A percentile compares a stretch with the other conserved stretches of the same genome.
phyloP scores from a whole-genome alignment of 352 stramenopile species.

The Globisporangium viniferum region DNA sequence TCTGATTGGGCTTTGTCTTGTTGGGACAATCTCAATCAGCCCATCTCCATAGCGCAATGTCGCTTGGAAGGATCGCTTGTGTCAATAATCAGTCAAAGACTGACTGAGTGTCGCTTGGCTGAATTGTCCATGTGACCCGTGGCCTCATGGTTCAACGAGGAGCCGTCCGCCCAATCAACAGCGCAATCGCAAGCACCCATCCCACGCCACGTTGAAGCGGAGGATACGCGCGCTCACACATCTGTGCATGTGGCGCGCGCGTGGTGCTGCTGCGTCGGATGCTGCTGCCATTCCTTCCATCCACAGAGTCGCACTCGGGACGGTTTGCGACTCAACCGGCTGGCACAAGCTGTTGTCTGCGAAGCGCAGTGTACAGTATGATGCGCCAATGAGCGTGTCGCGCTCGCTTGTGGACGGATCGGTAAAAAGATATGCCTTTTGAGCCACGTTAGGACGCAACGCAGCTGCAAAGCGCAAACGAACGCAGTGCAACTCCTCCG shows the following conservation, averaged over 20 bases:
- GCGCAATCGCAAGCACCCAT: not conserved
- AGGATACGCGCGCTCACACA: not conserved
- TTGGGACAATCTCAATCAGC: not conserved
- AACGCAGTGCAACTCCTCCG: not conserved
- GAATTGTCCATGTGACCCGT: not conserved
- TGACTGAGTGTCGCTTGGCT: too few relatives aligned
- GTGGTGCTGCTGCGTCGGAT: not conserved
- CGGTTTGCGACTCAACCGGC: too few relatives aligned
- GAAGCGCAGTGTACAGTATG: not conserved
- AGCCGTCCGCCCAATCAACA: not conserved
- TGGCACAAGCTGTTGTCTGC: not conserved
- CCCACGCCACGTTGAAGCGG: not conserved
- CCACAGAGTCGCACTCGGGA: not conserved
- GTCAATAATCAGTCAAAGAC: too few relatives aligned
- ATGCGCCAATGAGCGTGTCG: not conserved
- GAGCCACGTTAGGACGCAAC: not conserved
- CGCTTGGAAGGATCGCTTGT: not conserved
- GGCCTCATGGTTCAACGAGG: not conserved
- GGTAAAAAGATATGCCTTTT: not conserved
- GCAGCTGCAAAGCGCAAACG: not conserved
- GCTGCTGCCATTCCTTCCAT: too few relatives aligned
- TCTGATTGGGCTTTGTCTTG: not conserved
- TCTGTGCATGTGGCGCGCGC: not conserved
- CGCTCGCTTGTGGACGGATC: not conserved
- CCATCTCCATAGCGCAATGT: not conserved